Evolutionary conservation across 305 asterid genomes (phyloP).

Genomic region (Fraxinus sp.): DNA sequence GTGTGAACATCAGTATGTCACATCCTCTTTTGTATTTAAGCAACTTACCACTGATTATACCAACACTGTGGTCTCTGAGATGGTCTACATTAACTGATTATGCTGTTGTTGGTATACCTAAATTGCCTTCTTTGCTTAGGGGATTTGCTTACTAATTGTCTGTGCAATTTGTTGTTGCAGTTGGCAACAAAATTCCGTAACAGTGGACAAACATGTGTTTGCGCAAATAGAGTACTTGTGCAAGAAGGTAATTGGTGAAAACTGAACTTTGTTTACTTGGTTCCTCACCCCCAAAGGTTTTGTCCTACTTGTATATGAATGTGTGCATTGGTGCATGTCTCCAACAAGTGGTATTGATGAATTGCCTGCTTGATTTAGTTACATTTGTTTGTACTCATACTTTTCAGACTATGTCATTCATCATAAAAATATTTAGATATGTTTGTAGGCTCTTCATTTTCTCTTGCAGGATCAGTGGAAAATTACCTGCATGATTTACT

Average conservation of each 20-base stretch:
- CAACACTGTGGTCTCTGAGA: background rate
- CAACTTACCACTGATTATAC: constrained; percentile 2
- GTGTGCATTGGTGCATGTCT: background rate
- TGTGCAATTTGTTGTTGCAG: constrained; percentile 49
- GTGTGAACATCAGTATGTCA: background rate
- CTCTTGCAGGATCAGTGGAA: constrained; percentile 39
- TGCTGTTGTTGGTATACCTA: constrained; percentile 4
- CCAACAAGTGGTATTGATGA: background rate
- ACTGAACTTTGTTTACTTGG: constrained; percentile 18
- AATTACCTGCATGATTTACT: background rate
- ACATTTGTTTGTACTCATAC: background rate
- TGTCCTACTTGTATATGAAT: constrained; percentile 5
- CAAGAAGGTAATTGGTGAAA: constrained; percentile 74
- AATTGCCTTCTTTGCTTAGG: constrained; percentile 10
- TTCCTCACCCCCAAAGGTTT: background rate
- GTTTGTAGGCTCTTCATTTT: constrained; percentile 19
- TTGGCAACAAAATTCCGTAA: constrained; percentile 90
- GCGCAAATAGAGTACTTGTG: constrained; percentile 91
- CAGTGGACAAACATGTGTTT: constrained; percentile 98
- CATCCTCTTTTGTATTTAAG: background rate
- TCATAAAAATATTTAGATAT: background rate
- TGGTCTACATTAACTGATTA: constrained; percentile 14
- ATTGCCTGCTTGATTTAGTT: background rate
- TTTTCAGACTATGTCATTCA: background rate
- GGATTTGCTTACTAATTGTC: constrained; percentile 21